Evolutionary conservation across 148 eudicot genomes (phyloP), one percentile per base, ranked within the genome.

Genomic region (Vaccinium darrowii): DNA sequence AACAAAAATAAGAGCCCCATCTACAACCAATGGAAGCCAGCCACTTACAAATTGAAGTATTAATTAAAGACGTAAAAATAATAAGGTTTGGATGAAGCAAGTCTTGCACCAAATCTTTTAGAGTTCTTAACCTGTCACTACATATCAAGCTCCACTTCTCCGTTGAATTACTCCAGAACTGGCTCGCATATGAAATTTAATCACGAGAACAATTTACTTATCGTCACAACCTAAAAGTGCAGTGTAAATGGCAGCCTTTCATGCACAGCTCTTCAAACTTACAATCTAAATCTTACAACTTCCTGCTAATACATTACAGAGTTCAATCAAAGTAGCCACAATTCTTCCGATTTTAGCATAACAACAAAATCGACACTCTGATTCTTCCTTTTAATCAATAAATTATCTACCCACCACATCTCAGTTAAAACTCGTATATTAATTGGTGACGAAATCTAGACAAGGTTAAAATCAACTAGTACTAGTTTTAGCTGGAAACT

Each of bases 281-380:
- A 27, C 73, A 67, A 67, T 67, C 73, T 67, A 67, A 11, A 67
- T 30, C 30, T 12, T 13, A 69, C 36, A 69, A 27, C 13, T 69
- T 13, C 39, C 4, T 27, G 74, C 74, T 5, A 30, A 25, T 19
- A 50, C 18, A 15, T 30, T 47, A 13, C 53, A 33, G 25, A 15
- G 76, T 39, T 13, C 56, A 50, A 52, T 21, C 16, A 6, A 0
- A 27, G 21, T 21, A 6, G 15, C 25, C 56, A 11, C 15, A 11
- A 15, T 6, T 72, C 65, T 72, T 82, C 84, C 33, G 77, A 82
- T 33, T 52, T 71, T 49, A 72, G 73, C 76, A 81, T 3, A 33
- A 81, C 57, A 65, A 71, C 84, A 39, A 71, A 67, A 18, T 69
- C 6, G 19, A 47, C 65, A 62, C 33, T 71, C 30, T 30, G 74